phyloP scores from a whole-genome alignment of 805 yeast genomes.

The Nakazawaea wickerhamii region DNA sequence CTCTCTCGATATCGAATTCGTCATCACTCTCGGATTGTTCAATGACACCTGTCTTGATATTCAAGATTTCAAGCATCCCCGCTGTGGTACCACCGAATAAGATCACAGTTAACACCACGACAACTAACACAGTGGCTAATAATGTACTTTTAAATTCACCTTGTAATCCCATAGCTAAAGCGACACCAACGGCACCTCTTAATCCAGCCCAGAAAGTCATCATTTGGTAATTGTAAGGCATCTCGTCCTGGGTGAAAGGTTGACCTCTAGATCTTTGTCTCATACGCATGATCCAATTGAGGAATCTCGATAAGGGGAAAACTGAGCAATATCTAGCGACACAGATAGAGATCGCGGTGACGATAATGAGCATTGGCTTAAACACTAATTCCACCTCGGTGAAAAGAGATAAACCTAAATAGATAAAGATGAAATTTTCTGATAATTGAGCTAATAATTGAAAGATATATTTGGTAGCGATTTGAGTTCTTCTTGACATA shows the following conservation, averaged over 20 bases:
- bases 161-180: conserved; percentile 94
- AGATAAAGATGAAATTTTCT: conserved; percentile 94
- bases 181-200: conserved; percentile 99
- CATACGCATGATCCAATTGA: conserved; percentile 72
- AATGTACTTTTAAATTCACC: conserved; percentile 88
- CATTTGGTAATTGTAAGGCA: conserved; percentile 93
- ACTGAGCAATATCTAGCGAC: conserved; percentile 96
- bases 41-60: conserved; percentile 86
- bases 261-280: conserved; percentile 47
- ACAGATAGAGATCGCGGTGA: conserved; percentile 86
- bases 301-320: conserved; percentile 81
- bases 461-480: conserved; percentile 91
- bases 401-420: conserved; percentile 87
- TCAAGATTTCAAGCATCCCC: conserved; percentile 91
- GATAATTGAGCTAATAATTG: conserved; percentile 91
- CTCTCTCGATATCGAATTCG: conserved; percentile 87
- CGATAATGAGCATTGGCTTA: conserved; percentile 87
- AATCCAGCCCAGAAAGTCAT: conserved; percentile 99
- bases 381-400: conserved; percentile 95
- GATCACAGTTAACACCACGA: conserved; percentile 92
- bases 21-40: conserved; percentile 85
- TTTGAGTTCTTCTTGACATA: conserved; percentile 96
- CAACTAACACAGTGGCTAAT: conserved; percentile 92
- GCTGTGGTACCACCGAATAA: conserved; percentile 98
- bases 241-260: conserved; percentile 65